Evolutionary conservation across 441 rosid species (phyloP), one percentile per base, ranked within the genome.

Genomic region (Pelargonium citronellum): DNA sequence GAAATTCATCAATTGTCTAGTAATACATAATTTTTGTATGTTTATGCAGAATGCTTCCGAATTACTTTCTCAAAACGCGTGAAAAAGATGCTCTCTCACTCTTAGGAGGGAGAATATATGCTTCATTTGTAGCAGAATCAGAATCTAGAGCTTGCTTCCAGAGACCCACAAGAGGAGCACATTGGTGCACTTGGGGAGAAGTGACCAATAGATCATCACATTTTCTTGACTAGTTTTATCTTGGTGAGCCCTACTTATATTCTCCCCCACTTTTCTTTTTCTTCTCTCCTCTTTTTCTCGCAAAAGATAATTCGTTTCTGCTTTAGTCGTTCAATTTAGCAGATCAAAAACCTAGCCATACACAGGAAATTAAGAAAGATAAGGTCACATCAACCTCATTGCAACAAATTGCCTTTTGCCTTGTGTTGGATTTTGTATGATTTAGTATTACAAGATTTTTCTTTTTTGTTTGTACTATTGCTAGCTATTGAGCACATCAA

Each of bases 171-270:
- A n/a, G 12, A 53, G 19, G 6, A 53, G 10, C 47, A 51, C 58
- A 51, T 51, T 51, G 58, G 58, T n/a, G 58, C 58, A 51, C 17
- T 51, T 51, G 58, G 58, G 4, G 53, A 51, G 24, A 4, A 16
- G 22, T 16, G 1, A 17, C 65, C 34, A 20, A 66, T 53, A 68
- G 71, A 57, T 64, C 73, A 61, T 47, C 69, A 39, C 6, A 49
- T 64, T 34, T 24, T 44, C 6, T 46, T 71, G 53, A 30, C 71
- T 64, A 58, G 73, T 77, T 41, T 47, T 80, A 73, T 69, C 69
- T 4, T 9, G 62, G 46, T 70, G 47, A 10, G 61, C 72, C 49
- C 39, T 55, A 24, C 22, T 57, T 64, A 68, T 71, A 64, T 51
- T 47, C 71, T 13, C 2, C 64, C 5, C 51, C 16, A 13, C 17